Evolutionary conservation across 805 yeast genomes (phyloP).

Genomic region (Candida chauliodis): DNA sequence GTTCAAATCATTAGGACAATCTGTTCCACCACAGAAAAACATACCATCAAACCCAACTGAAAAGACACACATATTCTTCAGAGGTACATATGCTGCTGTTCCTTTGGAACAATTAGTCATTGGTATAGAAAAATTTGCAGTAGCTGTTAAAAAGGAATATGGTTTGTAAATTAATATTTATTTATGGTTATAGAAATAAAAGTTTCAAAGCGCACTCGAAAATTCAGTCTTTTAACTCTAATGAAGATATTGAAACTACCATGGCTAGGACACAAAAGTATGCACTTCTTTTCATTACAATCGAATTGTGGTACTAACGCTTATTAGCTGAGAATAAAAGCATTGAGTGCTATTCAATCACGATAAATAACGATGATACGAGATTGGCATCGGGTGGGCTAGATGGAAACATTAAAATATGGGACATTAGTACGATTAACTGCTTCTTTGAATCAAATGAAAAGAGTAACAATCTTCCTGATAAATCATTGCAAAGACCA

Average conservation of each 20-base stretch:
- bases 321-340: conserved; percentile 67
- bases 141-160: conserved; percentile 57
- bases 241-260: conserved; percentile 43
- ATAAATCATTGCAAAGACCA: conserved; percentile 40
- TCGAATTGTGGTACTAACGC: conserved; percentile 26
- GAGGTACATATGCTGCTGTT: conserved; percentile 89
- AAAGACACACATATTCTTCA: conserved; percentile 58
- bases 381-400: conserved; percentile 91
- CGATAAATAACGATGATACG: conserved; percentile 76
- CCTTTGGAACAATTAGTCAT: conserved; percentile 57
- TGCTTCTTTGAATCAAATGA: conserved; percentile 28
- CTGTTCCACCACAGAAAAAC: conserved; percentile 54
- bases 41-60: conserved; percentile 39
- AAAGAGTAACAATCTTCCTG: conserved; percentile 14
- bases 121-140: conserved; percentile 68
- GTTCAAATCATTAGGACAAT: conserved; percentile 60
- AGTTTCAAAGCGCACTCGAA: neutral
- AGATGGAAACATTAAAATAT: conserved; percentile 84
- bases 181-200: neutral
- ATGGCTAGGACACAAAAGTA: conserved; percentile 44
- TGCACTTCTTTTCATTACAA: conserved; percentile 14
- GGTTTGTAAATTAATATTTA: conserved; percentile 18
- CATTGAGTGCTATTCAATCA: conserved; percentile 82
- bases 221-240: neutral
- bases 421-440: conserved; percentile 64